Conservation (phyloP, 805 yeast genomes). For the Spencermartinsiella europaea region DNA sequence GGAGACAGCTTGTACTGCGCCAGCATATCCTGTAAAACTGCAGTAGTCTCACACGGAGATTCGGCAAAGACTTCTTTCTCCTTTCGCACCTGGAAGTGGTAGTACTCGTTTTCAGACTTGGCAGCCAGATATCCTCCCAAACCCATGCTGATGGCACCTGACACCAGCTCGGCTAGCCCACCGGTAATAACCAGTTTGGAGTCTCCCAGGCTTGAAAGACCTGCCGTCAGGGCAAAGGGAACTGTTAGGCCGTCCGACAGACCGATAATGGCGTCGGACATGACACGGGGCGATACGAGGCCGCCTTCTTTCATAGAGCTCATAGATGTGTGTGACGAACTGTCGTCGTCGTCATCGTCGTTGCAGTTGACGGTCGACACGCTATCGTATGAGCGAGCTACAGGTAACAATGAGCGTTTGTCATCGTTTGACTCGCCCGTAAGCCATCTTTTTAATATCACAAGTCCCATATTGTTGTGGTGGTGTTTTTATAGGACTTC, state of each 20-base stretch:
- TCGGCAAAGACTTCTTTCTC: conserved; percentile 24
- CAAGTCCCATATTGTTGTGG: conserved; percentile 27
- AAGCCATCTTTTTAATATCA: conserved; percentile 28
- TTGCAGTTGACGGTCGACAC: conserved; percentile 7
- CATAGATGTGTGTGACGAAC: conserved; percentile 15
- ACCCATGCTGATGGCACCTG: conserved; percentile 98
- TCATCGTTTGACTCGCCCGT: conserved; percentile 22
- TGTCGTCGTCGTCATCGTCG: conserved; percentile 13
- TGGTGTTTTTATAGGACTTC: neutral
- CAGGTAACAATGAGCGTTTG: conserved; percentile 29
- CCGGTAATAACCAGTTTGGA: conserved; percentile 91
- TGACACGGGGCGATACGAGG: conserved; percentile 65
- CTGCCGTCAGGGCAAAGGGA: conserved; percentile 98
- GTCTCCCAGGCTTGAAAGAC: conserved; percentile 85
- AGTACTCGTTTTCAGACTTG: conserved; percentile 56
- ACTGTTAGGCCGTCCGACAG: conserved; percentile 94
- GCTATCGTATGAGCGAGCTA: conserved; percentile 21
- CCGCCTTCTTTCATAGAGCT: conserved; percentile 12
- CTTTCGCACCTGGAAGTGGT: conserved; percentile 26
- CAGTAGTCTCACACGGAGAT: conserved; percentile 45
- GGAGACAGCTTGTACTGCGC: conserved; percentile 64
- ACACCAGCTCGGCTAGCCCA: conserved; percentile 94
- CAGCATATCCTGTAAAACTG: conserved; percentile 76
- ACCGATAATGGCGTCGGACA: conserved; percentile 91
- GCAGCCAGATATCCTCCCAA: conserved; percentile 97